Conservation (phyloP, 129 eudicot species). For the Artemisia argyi region DNA sequence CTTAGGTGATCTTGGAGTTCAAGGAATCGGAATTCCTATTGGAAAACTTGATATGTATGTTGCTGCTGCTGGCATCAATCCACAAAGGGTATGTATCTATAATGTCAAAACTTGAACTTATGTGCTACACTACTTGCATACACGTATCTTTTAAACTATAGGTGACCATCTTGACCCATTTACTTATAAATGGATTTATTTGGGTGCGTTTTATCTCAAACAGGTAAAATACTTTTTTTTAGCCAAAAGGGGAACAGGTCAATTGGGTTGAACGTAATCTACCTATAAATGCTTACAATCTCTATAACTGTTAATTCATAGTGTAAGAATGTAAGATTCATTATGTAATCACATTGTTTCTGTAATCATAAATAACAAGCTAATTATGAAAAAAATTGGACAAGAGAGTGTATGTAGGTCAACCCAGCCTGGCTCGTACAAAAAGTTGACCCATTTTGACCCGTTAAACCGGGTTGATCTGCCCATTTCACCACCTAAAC, state of each 20-base stretch:
- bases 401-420: slow-evolving; percentile 3
- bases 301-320: neutral
- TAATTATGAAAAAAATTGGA: neutral
- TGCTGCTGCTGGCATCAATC: slow-evolving; percentile 99
- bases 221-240: neutral
- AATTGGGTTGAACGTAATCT: neutral
- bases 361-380: neutral
- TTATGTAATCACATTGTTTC: neutral
- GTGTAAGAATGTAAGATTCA: neutral
- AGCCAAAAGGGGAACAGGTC: neutral
- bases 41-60: slow-evolving; percentile 99
- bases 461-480: neutral
- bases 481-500: neutral
- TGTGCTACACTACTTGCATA: slow-evolving; percentile 12
- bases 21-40: slow-evolving; percentile 97
- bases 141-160: neutral
- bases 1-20: slow-evolving; percentile 98
- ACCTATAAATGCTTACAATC: neutral
- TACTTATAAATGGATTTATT: neutral
- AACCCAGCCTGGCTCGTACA: neutral
- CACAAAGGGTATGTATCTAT: slow-evolving; percentile 68
- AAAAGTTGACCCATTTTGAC: neutral
- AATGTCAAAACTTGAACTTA: slow-evolving; percentile 8
- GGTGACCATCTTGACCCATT: neutral
- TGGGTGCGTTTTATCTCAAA: slow-evolving; percentile 1